phyloP scores from a whole-genome alignment of 1,139 yeast species.

The Hyphopichia wangnamkhiaoensis region DNA sequence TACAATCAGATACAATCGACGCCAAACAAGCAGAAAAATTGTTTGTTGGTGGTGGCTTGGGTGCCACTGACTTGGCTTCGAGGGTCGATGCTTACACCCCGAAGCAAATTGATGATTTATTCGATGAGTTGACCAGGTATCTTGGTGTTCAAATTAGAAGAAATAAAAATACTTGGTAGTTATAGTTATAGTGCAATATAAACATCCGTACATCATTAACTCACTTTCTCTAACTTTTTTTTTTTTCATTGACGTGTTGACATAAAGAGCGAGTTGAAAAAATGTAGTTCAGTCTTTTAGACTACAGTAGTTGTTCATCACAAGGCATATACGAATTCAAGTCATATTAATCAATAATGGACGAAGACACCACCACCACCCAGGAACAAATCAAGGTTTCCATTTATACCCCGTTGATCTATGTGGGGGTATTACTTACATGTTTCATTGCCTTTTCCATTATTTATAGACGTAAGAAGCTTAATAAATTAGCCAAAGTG shows the following conservation, averaged over 20 bases:
- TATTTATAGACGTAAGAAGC: constrained; percentile 62
- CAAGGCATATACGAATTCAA: no score
- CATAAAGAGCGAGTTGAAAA: no score
- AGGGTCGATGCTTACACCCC: constrained; percentile 29
- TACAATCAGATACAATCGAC: constrained; percentile 37
- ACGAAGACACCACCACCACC: constrained; percentile 27
- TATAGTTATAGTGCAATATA: background rate
- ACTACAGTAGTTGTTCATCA: background rate
- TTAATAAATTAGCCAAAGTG: constrained; percentile 52
- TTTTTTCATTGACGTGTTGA: constrained; percentile 9
- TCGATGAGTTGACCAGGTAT: constrained; percentile 66
- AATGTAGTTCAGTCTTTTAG: no score
- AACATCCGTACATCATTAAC: background rate
- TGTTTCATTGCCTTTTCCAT: constrained; percentile 77
- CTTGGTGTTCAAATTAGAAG: constrained; percentile 63
- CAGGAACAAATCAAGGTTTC: constrained; percentile 54
- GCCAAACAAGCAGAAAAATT: constrained; percentile 38
- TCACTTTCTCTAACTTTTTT: background rate
- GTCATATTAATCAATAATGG: no score
- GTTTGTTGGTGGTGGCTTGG: constrained; percentile 21
- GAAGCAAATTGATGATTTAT: constrained; percentile 49
- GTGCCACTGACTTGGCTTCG: constrained; percentile 26
- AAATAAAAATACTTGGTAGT: constrained; percentile 50
- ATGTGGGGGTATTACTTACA: constrained; percentile 68
- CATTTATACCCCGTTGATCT: constrained; percentile 81